Evolutionary conservation across 2,329 filamentous ascomycete genomes (phyloP), one percentile per base, ranked within the genome.

Genomic region (Nigrospora oryzae): DNA sequence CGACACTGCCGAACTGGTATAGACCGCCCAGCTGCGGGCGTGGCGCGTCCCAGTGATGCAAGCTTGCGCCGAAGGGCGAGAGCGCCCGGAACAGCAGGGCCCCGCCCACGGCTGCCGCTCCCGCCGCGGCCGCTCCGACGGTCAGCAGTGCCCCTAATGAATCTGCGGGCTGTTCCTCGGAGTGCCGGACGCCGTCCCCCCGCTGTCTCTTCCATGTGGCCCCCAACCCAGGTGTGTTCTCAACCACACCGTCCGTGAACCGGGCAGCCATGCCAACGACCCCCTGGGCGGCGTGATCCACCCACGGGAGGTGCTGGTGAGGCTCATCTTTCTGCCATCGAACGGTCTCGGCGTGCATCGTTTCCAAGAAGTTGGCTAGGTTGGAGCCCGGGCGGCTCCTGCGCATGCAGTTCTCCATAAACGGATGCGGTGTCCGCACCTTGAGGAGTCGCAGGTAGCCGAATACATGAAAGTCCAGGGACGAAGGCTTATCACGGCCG

Each of bases 371-470:
- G 5, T 46, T 47, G 15, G 52, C 19, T 7, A 65, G 52, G 23
- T 51, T 47, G 7, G 19, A 32, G 14, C 44, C 54, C 48, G 40
- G 53, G 56, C 12, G 57, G 56, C 39, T 50, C 49, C 16, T 40
- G 15, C 45, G 48, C 34, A 67, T 50, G 34, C 53, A 53, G 3
- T 46, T 52, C 7, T 52, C 54, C 2, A 75, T 57, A 56, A 69
- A 73, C 43, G 71, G 65, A 42, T 65, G 64, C 3, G 72, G 73
- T 4, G 74, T 70, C 12, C 63, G 56, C 8, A 70, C 65, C 17
- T 84, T 69, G 69, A 93, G 85, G 41, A 96, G 66, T 2, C 80
- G 75, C 33, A 97, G 68, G 60, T 94, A 95, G 11, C 83, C 93
- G 55, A 88, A 79, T 0, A 81, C 83, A 39, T 96, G 63, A 59